phyloP scores from a whole-genome alignment of 140 eudicot species.

The Ambrosia hybrid region DNA sequence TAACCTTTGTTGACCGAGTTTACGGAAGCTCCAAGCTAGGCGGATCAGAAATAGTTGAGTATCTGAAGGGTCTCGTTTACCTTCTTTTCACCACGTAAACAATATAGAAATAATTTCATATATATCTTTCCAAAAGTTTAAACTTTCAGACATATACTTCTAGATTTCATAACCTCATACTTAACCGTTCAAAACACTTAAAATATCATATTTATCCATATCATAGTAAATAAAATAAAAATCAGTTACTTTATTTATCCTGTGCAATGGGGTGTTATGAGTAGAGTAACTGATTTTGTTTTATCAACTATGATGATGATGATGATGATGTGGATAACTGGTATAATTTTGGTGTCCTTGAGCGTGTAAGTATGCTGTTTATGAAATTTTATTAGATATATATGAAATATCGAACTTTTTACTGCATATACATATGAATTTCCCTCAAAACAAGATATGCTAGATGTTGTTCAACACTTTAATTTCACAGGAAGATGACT shows the following conservation, averaged over 20 bases:
- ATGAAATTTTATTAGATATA: background rate
- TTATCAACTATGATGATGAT: background rate
- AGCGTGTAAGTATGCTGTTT: background rate
- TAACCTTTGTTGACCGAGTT: conserved; percentile 89
- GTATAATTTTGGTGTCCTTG: background rate
- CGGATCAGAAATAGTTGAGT: conserved; percentile 92
- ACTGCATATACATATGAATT: background rate
- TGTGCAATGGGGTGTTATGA: background rate
- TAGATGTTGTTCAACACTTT: background rate
- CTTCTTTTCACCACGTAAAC: conserved; percentile 68
- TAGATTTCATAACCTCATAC: background rate
- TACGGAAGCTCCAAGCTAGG: conserved; percentile 95
- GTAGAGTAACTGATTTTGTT: background rate
- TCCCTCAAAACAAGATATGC: background rate
- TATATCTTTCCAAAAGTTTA: background rate
- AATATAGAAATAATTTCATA: background rate
- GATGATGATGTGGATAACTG: background rate
- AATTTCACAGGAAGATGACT: background rate
- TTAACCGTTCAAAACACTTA: background rate
- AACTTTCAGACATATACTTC: background rate
- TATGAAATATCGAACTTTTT: background rate
- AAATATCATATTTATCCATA: background rate
- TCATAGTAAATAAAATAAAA: background rate
- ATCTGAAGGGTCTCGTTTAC: conserved; percentile 82
- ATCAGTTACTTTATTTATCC: background rate